Percentiles rank a stretch among this genome's conserved stretches.
These are phyloP conservation scores for Scutellaria barbata DNA, from an alignment of 257 asterid genomes.

Conservation along the genomic window DNA sequence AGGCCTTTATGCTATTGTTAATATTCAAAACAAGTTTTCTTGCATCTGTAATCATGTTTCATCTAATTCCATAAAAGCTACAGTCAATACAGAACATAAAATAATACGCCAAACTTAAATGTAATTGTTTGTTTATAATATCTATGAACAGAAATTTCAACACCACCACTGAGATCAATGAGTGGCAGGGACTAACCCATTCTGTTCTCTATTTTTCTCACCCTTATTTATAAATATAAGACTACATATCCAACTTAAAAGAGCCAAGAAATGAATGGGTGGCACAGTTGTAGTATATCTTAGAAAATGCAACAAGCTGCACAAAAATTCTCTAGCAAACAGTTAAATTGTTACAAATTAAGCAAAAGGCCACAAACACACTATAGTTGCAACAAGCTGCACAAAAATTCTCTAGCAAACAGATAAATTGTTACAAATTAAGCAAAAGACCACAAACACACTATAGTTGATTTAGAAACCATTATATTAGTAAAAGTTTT, in stretches of 20 bases:
- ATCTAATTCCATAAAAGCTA: constrained; percentile 8
- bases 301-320: neutral
- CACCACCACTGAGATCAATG: neutral
- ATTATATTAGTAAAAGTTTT: neutral
- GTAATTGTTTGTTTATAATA: neutral
- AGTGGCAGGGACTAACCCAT: neutral
- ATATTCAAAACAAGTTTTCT: constrained; percentile 15
- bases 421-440: neutral
- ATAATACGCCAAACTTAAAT: neutral
- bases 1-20: neutral
- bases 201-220: neutral
- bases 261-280: neutral
- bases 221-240: constrained; percentile 13
- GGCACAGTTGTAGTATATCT: neutral
- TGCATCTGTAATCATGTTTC: neutral
- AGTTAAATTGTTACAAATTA: neutral
- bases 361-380: constrained; percentile 11
- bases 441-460: constrained; percentile 11
- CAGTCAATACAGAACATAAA: neutral
- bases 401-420: neutral
- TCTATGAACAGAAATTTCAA: neutral
- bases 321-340: neutral
- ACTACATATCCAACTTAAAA: neutral
- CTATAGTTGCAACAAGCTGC: neutral
- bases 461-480: neutral